phyloP scores from a whole-genome alignment of 805 yeast genomes.

The Candida sphagnicola region DNA sequence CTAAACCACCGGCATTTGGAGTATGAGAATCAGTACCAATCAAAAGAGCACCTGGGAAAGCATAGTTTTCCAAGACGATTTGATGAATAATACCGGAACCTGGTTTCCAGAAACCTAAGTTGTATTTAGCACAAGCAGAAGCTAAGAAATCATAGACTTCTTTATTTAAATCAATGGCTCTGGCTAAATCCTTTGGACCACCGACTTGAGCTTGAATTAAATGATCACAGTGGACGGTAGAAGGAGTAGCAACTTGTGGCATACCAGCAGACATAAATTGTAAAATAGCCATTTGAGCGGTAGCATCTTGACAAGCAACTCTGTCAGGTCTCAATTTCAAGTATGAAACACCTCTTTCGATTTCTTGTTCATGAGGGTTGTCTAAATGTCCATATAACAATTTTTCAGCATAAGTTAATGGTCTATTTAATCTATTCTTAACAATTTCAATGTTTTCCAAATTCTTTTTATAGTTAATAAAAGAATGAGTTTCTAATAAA shows the following conservation, averaged over 20 bases:
- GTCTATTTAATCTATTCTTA: constrained; percentile 76
- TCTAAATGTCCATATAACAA: constrained; percentile 92
- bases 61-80: constrained; percentile 92
- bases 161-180: constrained; percentile 84
- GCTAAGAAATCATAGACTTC: constrained; percentile 93
- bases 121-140: constrained; percentile 89
- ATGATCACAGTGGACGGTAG: constrained; percentile 97
- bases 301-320: constrained; percentile 98
- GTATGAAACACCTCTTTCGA: constrained; percentile 84
- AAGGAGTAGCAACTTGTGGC: constrained; percentile 89
- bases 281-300: constrained; percentile 96
- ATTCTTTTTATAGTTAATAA: constrained; percentile 88
- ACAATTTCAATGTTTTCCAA: constrained; percentile 85
- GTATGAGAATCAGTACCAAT: constrained; percentile 98
- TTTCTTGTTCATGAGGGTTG: constrained; percentile 83
- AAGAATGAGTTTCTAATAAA: constrained; percentile 77
- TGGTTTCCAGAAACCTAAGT: constrained; percentile 98
- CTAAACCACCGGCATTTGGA: constrained; percentile 98
- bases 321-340: constrained; percentile 95
- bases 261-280: constrained; percentile 96
- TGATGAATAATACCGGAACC: constrained; percentile 98
- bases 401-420: constrained; percentile 94
- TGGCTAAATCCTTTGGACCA: constrained; percentile 76
- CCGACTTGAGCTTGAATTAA: constrained; percentile 95
- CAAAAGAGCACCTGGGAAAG: constrained; percentile 95